Evolutionary conservation across 139 green algal genomes (phyloP).

Genomic region (Picocystis salinarum): DNA sequence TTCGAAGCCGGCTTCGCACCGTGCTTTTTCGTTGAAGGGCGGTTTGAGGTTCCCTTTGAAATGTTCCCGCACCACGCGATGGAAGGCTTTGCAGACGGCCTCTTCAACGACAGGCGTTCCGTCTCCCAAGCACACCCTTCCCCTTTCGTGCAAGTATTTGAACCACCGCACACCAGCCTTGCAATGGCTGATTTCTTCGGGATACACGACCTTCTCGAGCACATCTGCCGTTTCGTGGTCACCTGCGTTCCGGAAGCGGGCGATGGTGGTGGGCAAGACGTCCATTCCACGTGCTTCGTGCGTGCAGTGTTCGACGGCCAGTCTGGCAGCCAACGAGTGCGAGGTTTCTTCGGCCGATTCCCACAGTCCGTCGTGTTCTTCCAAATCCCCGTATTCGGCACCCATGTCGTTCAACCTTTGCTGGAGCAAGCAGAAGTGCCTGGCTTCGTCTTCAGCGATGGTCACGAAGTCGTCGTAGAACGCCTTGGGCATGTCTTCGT

Average conservation of each 20-base stretch:
- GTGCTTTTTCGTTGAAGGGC: constrained; percentile 66
- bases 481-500: constrained; percentile 28
- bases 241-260: constrained; percentile 41
- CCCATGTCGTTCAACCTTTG: constrained; percentile 38
- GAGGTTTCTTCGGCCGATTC: constrained; percentile 49
- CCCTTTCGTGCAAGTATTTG: constrained; percentile 28
- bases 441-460: constrained; percentile 65
- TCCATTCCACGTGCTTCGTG: constrained; percentile 71
- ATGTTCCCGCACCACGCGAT: constrained; percentile 38
- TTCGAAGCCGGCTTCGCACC: constrained; percentile 5
- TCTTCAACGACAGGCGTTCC: no score
- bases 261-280: constrained; percentile 69
- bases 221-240: constrained; percentile 40
- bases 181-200: constrained; percentile 78
- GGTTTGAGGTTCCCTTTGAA: constrained; percentile 58
- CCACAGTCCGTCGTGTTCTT: constrained; percentile 71
- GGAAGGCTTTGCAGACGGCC: constrained; percentile 50
- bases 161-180: constrained; percentile 67
- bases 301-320: constrained; percentile 78
- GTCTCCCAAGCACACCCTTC: constrained; percentile 20
- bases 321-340: constrained; percentile 39
- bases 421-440: constrained; percentile 51
- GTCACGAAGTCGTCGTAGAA: constrained; percentile 66
- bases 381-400: constrained; percentile 52
- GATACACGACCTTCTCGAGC: constrained; percentile 31